These are phyloP conservation scores for Letharia columbiana DNA, from an alignment of 495 filamentous ascomycete genomes.

Conservation along the genomic window DNA sequence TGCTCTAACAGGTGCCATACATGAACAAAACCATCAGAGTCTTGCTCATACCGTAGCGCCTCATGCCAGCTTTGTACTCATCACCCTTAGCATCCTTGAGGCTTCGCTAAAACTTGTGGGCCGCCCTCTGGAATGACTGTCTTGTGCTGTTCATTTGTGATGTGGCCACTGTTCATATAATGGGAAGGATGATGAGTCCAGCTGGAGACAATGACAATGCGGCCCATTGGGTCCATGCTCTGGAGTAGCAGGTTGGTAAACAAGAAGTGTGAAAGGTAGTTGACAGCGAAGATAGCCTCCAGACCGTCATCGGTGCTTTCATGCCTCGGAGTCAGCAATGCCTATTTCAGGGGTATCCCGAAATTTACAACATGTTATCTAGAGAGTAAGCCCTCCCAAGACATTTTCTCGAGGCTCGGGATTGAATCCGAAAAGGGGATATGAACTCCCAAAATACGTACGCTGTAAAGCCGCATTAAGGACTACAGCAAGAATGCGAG, in stretches of 20 bases:
- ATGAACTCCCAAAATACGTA: no score
- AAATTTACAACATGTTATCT: no score
- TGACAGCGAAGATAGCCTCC: neutral
- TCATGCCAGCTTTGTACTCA: no score
- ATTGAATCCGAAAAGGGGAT: no score
- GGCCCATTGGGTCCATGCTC: constrained; percentile 11
- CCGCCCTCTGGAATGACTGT: constrained; percentile 4
- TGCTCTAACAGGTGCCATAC: no score
- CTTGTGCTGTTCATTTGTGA: constrained; percentile 10
- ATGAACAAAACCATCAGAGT: no score
- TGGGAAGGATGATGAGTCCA: constrained; percentile 10
- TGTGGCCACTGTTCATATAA: neutral
- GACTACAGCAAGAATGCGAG: neutral
- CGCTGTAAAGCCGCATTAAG: neutral
- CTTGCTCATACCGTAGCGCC: no score
- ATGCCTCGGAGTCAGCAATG: neutral
- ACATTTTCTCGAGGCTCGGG: no score
- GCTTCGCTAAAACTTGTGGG: neutral
- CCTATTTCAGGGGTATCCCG: no score
- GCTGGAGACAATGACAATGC: constrained; percentile 3
- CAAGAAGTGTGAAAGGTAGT: neutral
- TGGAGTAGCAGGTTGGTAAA: constrained; percentile 2
- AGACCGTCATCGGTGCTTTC: neutral
- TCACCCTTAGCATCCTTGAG: no score
- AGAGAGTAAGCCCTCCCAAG: no score